Conservation (phyloP, 257 asterid species). For the Solanum microdontum region DNA sequence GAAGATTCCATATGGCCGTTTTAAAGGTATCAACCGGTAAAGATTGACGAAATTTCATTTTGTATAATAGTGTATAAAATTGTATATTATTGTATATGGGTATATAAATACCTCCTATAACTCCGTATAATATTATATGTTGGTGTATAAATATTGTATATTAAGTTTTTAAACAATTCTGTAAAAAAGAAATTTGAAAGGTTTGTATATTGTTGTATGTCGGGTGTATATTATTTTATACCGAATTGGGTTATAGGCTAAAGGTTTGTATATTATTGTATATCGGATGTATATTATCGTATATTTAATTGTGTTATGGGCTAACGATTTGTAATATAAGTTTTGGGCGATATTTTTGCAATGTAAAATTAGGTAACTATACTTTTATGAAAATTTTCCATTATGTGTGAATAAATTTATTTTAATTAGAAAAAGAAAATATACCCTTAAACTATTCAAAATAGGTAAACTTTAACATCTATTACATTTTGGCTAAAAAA, state of each 20-base stretch:
- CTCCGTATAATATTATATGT: too few species aligned
- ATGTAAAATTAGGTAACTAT: not conserved
- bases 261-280: too few species aligned
- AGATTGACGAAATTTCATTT: not conserved
- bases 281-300: not conserved
- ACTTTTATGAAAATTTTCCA: not conserved
- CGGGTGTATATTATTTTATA: too few species aligned
- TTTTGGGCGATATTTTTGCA: not conserved
- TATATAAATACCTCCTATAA: not conserved
- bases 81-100: too few species aligned
- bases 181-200: not conserved
- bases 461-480: not conserved
- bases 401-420: too few species aligned
- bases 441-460: not conserved
- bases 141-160: not conserved
- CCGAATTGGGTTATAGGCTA: not conserved
- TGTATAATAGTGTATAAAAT: not conserved
- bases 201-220: not conserved
- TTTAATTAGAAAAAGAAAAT: too few species aligned
- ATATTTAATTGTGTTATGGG: not conserved
- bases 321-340: not conserved
- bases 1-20: not conserved
- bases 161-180: not conserved
- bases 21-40: not conserved
- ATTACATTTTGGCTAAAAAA: not conserved